These are phyloP conservation scores for Penicillium sp. DNA, from an alignment of 2,329 filamentous ascomycete genomes.

Conservation along the genomic window DNA sequence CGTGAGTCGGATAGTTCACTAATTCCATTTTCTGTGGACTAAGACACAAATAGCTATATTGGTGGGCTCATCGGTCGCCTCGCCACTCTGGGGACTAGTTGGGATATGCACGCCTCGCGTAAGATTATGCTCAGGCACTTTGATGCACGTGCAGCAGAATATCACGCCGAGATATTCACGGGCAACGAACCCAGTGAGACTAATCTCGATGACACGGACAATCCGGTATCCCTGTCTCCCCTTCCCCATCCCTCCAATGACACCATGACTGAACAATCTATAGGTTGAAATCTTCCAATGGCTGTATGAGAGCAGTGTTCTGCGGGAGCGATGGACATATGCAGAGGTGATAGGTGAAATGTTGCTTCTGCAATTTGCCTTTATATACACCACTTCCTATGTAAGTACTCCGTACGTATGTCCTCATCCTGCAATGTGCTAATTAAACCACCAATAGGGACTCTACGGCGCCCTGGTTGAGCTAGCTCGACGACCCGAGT, in stretches of 20 bases:
- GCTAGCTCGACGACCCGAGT: slow-evolving; percentile 21
- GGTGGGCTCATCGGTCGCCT: slow-evolving; percentile 18
- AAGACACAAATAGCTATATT: slow-evolving; percentile 15
- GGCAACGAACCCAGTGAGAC: neutral
- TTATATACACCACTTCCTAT: slow-evolving; percentile 26
- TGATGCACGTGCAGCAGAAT: slow-evolving; percentile 21
- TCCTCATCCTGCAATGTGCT: neutral
- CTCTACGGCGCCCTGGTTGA: slow-evolving; percentile 21
- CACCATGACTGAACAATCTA: neutral
- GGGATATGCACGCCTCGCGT: slow-evolving; percentile 26
- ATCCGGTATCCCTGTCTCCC: slow-evolving; percentile 9
- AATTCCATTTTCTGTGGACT: neutral
- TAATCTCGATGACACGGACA: neutral
- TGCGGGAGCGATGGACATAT: slow-evolving; percentile 22
- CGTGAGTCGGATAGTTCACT: slow-evolving; percentile 5
- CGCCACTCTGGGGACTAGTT: slow-evolving; percentile 16
- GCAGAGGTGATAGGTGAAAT: slow-evolving; percentile 25
- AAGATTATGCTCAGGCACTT: slow-evolving; percentile 23
- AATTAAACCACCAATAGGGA: slow-evolving; percentile 9
- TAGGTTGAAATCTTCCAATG: slow-evolving; percentile 26
- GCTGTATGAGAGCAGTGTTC: slow-evolving; percentile 21
- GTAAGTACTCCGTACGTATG: slow-evolving; percentile 6
- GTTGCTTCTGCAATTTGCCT: slow-evolving; percentile 25
- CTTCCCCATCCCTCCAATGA: neutral
- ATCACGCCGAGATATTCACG: slow-evolving; percentile 14